Evolutionary conservation across 2,329 filamentous ascomycete species (phyloP).

Genomic region (Nemania sp.): DNA sequence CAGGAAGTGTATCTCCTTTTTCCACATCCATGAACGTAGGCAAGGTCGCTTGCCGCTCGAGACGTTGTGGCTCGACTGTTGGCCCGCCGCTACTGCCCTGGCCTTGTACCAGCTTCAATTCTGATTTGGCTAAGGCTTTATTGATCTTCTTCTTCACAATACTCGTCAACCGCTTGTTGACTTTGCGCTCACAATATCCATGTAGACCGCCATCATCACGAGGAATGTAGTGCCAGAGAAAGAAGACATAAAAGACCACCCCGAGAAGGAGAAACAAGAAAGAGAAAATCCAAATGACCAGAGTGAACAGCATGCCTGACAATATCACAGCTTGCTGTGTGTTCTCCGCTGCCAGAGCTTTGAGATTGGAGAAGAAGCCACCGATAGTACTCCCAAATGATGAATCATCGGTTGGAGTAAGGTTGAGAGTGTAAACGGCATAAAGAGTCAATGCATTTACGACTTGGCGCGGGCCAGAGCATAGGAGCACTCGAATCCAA

Average conservation of each 20-base stretch:
- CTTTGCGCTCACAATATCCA: slow-evolving; percentile 88
- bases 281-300: slow-evolving; percentile 86
- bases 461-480: slow-evolving; percentile 88
- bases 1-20: slow-evolving; percentile 55
- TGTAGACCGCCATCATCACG: slow-evolving; percentile 76
- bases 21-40: slow-evolving; percentile 59
- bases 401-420: slow-evolving; percentile 60
- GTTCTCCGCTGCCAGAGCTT: slow-evolving; percentile 70
- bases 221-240: slow-evolving; percentile 91
- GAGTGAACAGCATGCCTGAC: slow-evolving; percentile 88
- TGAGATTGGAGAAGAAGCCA: slow-evolving; percentile 83
- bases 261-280: slow-evolving; percentile 75
- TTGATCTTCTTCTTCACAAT: slow-evolving; percentile 88
- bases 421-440: slow-evolving; percentile 75
- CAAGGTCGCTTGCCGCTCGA: slow-evolving; percentile 67
- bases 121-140: slow-evolving; percentile 81
- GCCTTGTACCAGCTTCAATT: slow-evolving; percentile 59
- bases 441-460: slow-evolving; percentile 89
- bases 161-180: slow-evolving; percentile 79
- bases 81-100: slow-evolving; percentile 56
- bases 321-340: slow-evolving; percentile 81
- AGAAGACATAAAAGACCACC: slow-evolving; percentile 78
- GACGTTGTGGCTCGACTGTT: slow-evolving; percentile 54
- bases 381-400: slow-evolving; percentile 65
- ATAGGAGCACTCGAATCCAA: slow-evolving; percentile 86